phyloP scores from a whole-genome alignment of 2,329 filamentous ascomycete genomes.

The Diplodia mutila region DNA sequence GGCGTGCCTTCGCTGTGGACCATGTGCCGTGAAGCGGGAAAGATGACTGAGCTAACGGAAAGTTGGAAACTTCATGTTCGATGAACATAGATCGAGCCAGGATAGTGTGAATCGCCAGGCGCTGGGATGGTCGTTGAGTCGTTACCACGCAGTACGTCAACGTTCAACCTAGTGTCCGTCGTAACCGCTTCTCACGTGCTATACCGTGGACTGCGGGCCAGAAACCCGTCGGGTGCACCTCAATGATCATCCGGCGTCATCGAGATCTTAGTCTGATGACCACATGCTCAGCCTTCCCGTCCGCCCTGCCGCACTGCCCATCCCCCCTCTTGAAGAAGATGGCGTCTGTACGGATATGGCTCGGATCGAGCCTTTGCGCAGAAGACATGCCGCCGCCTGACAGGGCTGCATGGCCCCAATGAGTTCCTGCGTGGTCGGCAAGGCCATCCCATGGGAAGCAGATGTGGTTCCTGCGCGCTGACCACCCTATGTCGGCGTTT shows the following conservation, averaged over 20 bases:
- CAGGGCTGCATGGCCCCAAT: constrained; percentile 20
- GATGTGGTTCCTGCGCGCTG: constrained; percentile 12
- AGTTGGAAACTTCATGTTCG: not conserved
- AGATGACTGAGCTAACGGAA: not conserved
- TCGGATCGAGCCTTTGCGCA: constrained; percentile 15
- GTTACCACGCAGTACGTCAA: not conserved
- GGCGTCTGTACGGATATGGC: constrained; percentile 2
- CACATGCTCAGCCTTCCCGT: constrained; percentile 17
- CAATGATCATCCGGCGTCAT: not conserved
- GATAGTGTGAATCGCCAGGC: not conserved
- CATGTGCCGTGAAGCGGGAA: not conserved
- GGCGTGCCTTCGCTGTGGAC: not conserved
- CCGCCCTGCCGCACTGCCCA: not conserved
- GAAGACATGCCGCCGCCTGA: constrained; percentile 7
- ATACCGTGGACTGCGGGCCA: not conserved
- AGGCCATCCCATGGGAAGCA: constrained; percentile 5
- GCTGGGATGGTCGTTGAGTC: not conserved
- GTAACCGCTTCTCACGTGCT: constrained; percentile 9
- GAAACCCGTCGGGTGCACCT: not conserved
- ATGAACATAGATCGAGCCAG: not conserved
- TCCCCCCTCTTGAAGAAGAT: not conserved
- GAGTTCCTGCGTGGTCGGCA: constrained; percentile 13
- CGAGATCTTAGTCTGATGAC: not conserved
- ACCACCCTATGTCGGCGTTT: not conserved
- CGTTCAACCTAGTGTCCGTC: not conserved